These are phyloP conservation scores for Coemansia sp. DNA, from an alignment of 192 early-diverging fungal genomes.

Conservation along the genomic window DNA sequence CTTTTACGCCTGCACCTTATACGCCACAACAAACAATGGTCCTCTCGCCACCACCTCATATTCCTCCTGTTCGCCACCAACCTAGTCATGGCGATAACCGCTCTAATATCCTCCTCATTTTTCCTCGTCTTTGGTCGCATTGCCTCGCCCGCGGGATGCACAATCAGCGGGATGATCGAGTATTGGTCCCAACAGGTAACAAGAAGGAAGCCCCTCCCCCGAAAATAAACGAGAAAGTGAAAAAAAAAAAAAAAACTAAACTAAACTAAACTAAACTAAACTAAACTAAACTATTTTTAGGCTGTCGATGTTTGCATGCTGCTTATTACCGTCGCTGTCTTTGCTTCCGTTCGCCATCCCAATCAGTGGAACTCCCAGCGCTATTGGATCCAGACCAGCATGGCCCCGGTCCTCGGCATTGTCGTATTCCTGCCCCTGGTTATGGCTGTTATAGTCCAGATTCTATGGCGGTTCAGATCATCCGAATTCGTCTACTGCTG, in stretches of 20 bases:
- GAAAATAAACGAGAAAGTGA: too few relatives aligned
- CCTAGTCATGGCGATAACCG: conserved; percentile 9
- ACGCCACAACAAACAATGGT: conserved; percentile 11
- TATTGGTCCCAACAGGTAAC: conserved; percentile 46
- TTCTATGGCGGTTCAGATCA: conserved; percentile 48
- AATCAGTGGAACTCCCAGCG: conserved; percentile 17
- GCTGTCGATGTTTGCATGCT: conserved; percentile 27
- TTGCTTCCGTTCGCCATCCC: conserved; percentile 18
- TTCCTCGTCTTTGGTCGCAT: conserved; percentile 39
- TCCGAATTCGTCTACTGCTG: conserved; percentile 49
- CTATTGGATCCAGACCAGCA: conserved; percentile 46
- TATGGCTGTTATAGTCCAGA: conserved; percentile 20
- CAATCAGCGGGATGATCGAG: conserved; percentile 42
- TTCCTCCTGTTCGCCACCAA: conserved; percentile 13
- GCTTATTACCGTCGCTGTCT: conserved; percentile 18
- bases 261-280: not conserved
- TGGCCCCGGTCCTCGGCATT: conserved; percentile 33
- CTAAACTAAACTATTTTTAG: conserved; percentile 2
- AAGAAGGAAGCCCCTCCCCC: too few relatives aligned
- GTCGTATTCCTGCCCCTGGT: conserved; percentile 37
- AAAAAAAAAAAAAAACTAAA: not conserved
- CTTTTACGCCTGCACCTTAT: conserved; percentile 16
- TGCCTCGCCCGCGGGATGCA: conserved; percentile 26
- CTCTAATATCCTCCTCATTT: conserved; percentile 26
- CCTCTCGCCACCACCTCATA: conserved; percentile 30